Evolutionary conservation across 768 basidiomycete genomes (phyloP).

Genomic region (Chalciporus piperatus): DNA sequence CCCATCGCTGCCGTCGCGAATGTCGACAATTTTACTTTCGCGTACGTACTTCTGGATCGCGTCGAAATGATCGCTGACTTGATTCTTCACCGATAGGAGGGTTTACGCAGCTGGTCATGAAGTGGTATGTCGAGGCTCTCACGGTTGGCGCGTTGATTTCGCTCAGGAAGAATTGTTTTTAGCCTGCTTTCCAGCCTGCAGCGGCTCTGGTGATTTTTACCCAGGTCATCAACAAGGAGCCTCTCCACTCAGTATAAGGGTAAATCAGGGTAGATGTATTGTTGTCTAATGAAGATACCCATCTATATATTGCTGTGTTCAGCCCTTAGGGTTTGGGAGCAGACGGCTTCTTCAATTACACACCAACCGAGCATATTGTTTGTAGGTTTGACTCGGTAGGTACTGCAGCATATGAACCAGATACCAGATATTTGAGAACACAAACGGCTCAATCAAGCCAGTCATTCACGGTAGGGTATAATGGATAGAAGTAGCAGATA

Average conservation of each 20-base stretch:
- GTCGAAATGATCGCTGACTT: too few species aligned
- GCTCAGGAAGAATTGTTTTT: background rate
- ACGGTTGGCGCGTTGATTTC: background rate
- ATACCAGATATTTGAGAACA: too few species aligned
- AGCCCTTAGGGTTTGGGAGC: too few species aligned
- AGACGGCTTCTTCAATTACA: too few species aligned
- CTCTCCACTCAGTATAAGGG: conserved; percentile 47
- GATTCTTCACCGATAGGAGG: conserved; percentile 33
- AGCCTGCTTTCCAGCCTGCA: conserved; percentile 64
- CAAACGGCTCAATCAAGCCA: too few species aligned
- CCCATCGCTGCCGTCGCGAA: conserved; percentile 60
- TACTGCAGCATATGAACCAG: too few species aligned
- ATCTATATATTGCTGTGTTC: background rate
- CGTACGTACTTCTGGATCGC: conserved; percentile 39
- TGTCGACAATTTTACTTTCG: conserved; percentile 65
- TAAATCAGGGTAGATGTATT: background rate
- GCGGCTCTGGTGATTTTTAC: conserved; percentile 57
- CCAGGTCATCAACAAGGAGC: conserved; percentile 50
- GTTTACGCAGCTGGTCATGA: conserved; percentile 60
- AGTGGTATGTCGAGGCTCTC: conserved; percentile 45
- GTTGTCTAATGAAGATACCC: background rate
- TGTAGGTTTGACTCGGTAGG: too few species aligned
- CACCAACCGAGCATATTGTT: too few species aligned
- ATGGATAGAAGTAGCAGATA: too few species aligned
- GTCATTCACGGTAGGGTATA: too few species aligned